Conservation (phyloP, 495 filamentous ascomycete genomes). For the Hapsidospora chrysogenum region DNA sequence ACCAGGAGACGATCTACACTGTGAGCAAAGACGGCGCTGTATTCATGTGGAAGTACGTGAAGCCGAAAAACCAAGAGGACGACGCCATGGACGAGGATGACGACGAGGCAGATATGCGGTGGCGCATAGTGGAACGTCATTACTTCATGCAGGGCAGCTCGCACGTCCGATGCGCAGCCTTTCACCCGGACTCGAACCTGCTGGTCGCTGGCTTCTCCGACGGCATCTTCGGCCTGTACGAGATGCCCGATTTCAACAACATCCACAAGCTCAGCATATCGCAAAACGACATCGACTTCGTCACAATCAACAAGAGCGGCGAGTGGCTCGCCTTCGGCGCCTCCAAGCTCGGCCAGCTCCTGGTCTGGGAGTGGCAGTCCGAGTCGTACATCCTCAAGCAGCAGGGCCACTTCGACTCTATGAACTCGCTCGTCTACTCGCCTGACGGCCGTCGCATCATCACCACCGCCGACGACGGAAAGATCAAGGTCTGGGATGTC, state of each 20-base stretch:
- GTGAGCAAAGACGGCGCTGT: conserved; percentile 40
- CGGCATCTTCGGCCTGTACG: conserved; percentile 83
- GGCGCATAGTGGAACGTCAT: conserved; percentile 74
- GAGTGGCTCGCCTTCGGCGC: conserved; percentile 99
- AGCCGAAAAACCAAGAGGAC: conserved; percentile 30
- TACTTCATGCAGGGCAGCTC: conserved; percentile 87
- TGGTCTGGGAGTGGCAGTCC: conserved; percentile 99
- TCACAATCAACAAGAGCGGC: conserved; percentile 80
- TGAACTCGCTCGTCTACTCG: conserved; percentile 86
- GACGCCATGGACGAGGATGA: conserved; percentile 38
- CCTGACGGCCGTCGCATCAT: conserved; percentile 86
- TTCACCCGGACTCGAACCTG: conserved; percentile 71
- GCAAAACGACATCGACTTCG: conserved; percentile 85
- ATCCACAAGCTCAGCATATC: conserved; percentile 88
- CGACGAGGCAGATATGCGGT: conserved; percentile 42
- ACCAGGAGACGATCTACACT: conserved; percentile 58
- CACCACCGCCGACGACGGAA: conserved; percentile 88
- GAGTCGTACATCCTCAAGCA: conserved; percentile 99
- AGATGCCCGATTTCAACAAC: conserved; percentile 90
- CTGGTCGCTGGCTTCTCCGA: conserved; percentile 89
- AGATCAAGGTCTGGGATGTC: conserved; percentile 96
- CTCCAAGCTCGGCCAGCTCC: conserved; percentile 78
- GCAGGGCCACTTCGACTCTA: conserved; percentile 92
- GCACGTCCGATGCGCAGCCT: conserved; percentile 73
- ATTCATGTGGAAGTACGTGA: conserved; percentile 50